phyloP scores from a whole-genome alignment of 805 yeast species.

The Candida coquimbonensis region DNA sequence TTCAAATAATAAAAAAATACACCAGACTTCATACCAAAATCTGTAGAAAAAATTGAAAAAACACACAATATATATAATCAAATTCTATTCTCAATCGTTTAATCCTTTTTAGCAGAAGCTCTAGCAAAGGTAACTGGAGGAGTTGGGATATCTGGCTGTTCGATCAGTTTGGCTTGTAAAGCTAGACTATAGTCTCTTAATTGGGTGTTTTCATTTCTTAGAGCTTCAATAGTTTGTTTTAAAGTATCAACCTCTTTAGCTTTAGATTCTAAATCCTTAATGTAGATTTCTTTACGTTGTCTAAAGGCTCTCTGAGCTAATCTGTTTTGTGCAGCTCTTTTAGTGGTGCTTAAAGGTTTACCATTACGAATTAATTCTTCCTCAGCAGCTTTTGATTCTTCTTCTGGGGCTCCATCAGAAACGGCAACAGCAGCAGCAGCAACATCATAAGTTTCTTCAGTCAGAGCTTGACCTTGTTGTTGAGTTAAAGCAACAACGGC shows the following conservation, averaged over 20 bases:
- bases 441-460: slow-evolving; percentile 23
- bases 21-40: not conserved
- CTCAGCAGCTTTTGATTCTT: slow-evolving; percentile 1
- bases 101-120: slow-evolving; percentile 9
- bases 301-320: slow-evolving; percentile 90
- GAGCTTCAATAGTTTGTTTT: slow-evolving; percentile 56
- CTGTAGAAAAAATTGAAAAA: not conserved
- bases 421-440: slow-evolving; percentile 32
- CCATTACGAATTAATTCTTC: slow-evolving; percentile 17
- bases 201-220: slow-evolving; percentile 63
- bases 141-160: slow-evolving; percentile 36
- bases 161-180: slow-evolving; percentile 60
- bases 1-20: not conserved
- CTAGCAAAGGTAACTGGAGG: slow-evolving; percentile 26
- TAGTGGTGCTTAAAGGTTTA: slow-evolving; percentile 49
- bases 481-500: slow-evolving; percentile 6
- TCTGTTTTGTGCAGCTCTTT: slow-evolving; percentile 88
- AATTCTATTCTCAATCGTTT: not conserved
- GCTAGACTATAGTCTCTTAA: slow-evolving; percentile 67
- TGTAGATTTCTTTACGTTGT: slow-evolving; percentile 72
- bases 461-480: slow-evolving; percentile 10
- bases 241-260: slow-evolving; percentile 58
- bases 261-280: slow-evolving; percentile 70
- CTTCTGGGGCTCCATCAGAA: slow-evolving; percentile 11
- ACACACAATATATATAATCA: no score